phyloP scores from a whole-genome alignment of 2,329 filamentous ascomycete genomes.

The Diaporthe helianthi region DNA sequence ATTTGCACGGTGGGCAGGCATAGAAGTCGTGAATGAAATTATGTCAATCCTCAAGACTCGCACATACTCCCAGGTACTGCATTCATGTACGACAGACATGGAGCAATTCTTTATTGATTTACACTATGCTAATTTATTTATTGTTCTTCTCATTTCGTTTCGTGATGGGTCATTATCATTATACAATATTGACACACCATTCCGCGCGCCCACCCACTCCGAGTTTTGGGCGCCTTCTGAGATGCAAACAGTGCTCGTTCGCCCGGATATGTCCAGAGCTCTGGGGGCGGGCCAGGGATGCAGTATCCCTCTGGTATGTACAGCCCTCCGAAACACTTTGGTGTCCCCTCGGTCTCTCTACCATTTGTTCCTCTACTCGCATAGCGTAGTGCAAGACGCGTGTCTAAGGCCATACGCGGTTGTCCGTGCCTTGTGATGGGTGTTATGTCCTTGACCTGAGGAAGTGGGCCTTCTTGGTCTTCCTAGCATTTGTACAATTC shows the following conservation, averaged over 20 bases:
- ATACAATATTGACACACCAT: constrained; percentile 28
- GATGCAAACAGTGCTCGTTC: neutral
- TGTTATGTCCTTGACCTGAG: neutral
- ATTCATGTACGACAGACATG: no score
- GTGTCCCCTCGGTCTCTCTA: neutral
- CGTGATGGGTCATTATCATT: constrained; percentile 32
- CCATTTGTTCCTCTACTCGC: neutral
- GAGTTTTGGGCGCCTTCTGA: neutral
- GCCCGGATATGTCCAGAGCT: neutral
- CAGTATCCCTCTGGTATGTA: neutral
- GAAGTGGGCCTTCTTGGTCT: neutral
- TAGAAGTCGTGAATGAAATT: neutral
- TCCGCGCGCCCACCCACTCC: neutral
- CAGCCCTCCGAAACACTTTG: neutral
- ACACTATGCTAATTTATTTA: constrained; percentile 1
- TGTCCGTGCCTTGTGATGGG: neutral
- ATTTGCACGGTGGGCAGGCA: no score
- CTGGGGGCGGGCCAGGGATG: neutral
- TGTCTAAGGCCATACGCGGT: neutral
- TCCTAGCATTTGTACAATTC: neutral
- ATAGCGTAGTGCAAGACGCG: neutral
- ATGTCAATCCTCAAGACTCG: neutral
- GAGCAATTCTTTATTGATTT: neutral
- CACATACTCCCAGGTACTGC: no score
- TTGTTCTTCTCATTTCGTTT: constrained; percentile 8